Percentiles rank a stretch among this genome's conserved stretches.
These are phyloP conservation scores for Coniochaeta prunicola DNA, from an alignment of 2,329 filamentous ascomycete genomes.

Conservation along the genomic window DNA sequence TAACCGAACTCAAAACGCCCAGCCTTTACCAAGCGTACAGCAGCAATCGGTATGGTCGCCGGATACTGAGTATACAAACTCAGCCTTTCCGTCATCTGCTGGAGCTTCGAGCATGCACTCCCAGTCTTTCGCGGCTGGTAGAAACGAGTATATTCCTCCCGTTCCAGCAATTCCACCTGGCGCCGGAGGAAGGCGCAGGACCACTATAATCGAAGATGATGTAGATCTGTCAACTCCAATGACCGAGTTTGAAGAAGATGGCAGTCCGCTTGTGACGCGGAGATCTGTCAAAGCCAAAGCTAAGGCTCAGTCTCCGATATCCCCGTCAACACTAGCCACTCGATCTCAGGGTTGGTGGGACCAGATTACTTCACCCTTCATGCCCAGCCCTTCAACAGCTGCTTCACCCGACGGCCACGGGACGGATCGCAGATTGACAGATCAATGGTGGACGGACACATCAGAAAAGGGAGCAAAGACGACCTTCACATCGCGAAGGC, in stretches of 20 bases:
- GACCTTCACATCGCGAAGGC: conserved; percentile 3
- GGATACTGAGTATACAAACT: conserved; percentile 47
- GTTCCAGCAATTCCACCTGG: conserved; percentile 46
- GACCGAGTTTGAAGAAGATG: conserved; percentile 67
- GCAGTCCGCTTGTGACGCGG: conserved; percentile 31
- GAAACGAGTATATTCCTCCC: conserved; percentile 41
- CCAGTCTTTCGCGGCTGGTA: conserved; percentile 34
- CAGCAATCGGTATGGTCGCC: conserved; percentile 52
- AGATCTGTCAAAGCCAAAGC: conserved; percentile 31
- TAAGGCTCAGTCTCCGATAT: conserved; percentile 29
- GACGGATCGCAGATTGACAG: conserved; percentile 18
- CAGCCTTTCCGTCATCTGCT: conserved; percentile 32
- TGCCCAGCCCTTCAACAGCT: conserved; percentile 34
- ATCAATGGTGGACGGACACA: conserved; percentile 29
- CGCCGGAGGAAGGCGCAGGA: conserved; percentile 7
- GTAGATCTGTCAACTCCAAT: conserved; percentile 47
- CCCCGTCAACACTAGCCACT: conserved; percentile 35
- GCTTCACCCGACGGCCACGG: conserved; percentile 27
- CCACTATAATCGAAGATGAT: conserved; percentile 33
- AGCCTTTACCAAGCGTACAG: conserved; percentile 11
- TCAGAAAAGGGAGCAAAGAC: background rate
- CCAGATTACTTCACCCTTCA: conserved; percentile 64
- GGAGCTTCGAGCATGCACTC: conserved; percentile 56
- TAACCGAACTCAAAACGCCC: conserved; percentile 5
- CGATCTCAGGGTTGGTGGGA: conserved; percentile 72